phyloP scores from a whole-genome alignment of 768 basidiomycete genomes.

The Phylloporus rhodoxanthus region DNA sequence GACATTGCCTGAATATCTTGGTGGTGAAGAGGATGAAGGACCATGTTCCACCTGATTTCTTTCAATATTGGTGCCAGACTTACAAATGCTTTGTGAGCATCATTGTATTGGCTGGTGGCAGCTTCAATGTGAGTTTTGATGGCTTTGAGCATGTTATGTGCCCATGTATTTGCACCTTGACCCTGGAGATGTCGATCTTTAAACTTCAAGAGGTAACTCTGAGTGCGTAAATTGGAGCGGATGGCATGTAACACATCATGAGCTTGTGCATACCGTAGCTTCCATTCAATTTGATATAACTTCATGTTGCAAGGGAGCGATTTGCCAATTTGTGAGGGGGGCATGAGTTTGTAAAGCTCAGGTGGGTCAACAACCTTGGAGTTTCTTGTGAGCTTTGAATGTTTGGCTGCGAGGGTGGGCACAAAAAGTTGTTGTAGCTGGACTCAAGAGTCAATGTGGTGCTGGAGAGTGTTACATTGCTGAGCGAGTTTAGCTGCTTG shows the following conservation, averaged over 20 bases:
- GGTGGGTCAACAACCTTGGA: too few relatives aligned
- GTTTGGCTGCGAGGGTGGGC: not conserved
- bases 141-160: not conserved
- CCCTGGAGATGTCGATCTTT: conserved; percentile 6
- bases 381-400: too few relatives aligned
- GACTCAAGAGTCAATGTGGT: not conserved
- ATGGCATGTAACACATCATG: not conserved
- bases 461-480: not conserved
- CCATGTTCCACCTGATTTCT: not conserved
- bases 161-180: not conserved
- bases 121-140: not conserved
- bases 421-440: not conserved
- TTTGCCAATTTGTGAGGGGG: too few relatives aligned
- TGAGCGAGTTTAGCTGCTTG: not conserved
- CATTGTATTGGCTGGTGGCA: not conserved
- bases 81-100: not conserved
- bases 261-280: conserved; percentile 4
- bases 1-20: not conserved
- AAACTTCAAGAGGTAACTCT: not conserved
- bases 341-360: too few relatives aligned
- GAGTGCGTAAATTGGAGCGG: conserved; percentile 7
- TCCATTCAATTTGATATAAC: conserved; percentile 1
- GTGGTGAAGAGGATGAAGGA: not conserved
- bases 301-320: too few relatives aligned
- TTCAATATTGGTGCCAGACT: not conserved